Evolutionary conservation across 257 asterid species (phyloP).

Genomic region (Solanum pimpinellifolium): DNA sequence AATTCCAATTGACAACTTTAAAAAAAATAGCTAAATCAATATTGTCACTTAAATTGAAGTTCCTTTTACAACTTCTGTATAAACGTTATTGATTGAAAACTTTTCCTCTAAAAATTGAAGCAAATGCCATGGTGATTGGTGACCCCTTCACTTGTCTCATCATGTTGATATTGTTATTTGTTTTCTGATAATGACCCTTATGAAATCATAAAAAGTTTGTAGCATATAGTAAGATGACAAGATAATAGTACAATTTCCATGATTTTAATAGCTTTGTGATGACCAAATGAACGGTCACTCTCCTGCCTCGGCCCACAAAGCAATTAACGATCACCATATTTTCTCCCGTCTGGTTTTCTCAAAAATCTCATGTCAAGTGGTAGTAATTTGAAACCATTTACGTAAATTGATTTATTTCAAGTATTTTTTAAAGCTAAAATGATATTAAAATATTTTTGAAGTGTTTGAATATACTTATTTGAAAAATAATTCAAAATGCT

Average conservation of each 20-base stretch:
- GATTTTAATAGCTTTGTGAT: background rate
- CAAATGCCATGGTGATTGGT: background rate
- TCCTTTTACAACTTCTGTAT: too few species aligned
- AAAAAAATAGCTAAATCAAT: too few species aligned
- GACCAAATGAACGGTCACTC: background rate
- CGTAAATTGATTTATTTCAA: too few species aligned
- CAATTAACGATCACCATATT: background rate
- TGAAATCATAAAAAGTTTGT: background rate
- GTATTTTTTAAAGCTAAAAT: too few species aligned
- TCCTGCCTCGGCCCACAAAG: background rate
- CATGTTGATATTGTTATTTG: background rate
- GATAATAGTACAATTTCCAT: background rate
- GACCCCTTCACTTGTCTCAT: background rate
- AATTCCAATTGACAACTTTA: too few species aligned
- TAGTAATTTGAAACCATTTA: background rate
- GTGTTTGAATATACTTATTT: too few species aligned
- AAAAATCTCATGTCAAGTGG: background rate
- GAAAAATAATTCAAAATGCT: too few species aligned
- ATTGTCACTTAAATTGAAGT: too few species aligned
- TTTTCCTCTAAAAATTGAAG: background rate
- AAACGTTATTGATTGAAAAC: too few species aligned
- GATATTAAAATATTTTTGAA: too few species aligned
- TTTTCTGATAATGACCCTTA: background rate
- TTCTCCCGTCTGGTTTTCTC: background rate
- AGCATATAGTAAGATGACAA: background rate